Evolutionary conservation across 345 rosid species (phyloP), one percentile per base, ranked within the genome.

Genomic region (Acer negundo): DNA sequence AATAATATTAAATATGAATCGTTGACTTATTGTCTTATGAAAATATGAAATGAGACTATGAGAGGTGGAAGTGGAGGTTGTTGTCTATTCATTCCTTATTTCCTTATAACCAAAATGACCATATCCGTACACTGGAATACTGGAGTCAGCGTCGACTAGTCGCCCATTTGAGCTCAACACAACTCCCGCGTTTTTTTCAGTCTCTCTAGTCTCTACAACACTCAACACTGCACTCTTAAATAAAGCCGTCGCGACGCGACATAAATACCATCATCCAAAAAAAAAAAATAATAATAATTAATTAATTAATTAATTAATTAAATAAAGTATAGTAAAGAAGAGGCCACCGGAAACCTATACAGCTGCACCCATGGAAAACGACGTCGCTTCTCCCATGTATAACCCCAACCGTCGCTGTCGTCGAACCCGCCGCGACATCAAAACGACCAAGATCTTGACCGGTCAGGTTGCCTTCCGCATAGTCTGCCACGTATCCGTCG

Each of bases 381-480:
- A 3, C 26, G 46, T 11, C 22, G 62, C 3, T 53, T 49, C 38
- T 22, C 28, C 69, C 6, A 59, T 12, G 55, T 12, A 1, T 11
- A 15, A 19, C 42, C 16, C 51, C 23, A 77, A 65, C 35, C 75
- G 44, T 38, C 77, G 61, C 46, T 79, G 53, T 19, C 26, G n/a
- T n/a, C 20, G 49, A 38, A 53, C 42, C 47, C 79, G 75, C 12
- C 24, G 44, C 42, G 28, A 67, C 74, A 40, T 75, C 19, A 70
- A 81, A 62, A 70, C 77, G 17, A 4, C 47, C 15, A 42, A 23
- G 69, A 51, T 17, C 22, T 62, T 69, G 42, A 80, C 83, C 0
- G 84, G 80, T 22, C 80, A 83, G 62, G 77, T 80, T 16, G 75
- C 85, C 0, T 62, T 88, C 35, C 87, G 91, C 66, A 67, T 88